Base-by-base conservation (phyloP, 1,284 basidiomycete genomes). In the Anthracocystis setariae region DNA sequence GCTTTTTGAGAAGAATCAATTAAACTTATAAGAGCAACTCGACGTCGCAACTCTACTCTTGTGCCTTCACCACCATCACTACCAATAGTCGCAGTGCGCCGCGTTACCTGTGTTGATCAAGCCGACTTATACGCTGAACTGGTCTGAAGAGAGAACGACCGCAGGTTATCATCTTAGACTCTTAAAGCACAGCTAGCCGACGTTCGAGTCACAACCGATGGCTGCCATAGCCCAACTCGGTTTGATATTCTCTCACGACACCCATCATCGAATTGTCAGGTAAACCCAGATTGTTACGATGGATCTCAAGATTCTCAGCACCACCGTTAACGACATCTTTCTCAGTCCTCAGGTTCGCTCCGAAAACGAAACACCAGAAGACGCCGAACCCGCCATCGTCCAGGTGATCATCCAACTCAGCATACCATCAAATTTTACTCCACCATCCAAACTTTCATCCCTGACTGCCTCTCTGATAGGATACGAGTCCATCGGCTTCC, bases 271-370 rank as follows among this genome's bases (percentile, higher is more conserved):
- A 5, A 7, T 12, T 12, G 29, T 5, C 29, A 29, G 12, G 29
- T 12, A 29, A 29, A 7, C 29, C 7, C 29, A 29, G 12, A 7
- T n/a, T 18, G 40, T 40, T 35, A 62, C 24, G 10, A 72, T 72
- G 68, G 63, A 72, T 15, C 72, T 74, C 59, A 74, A 74, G 35
- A 69, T 74, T 46, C 63, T 74, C 44, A 66, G 63, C 56, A 69
- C 72, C 45, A 63, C 67, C 27, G 63, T 65, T 44, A 70, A 69
- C 40, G 67, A 74, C 43, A 23, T 72, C 51, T 72, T 66, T 17
- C 68, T 72, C 45, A 61, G 39, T 23, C 68, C 68, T 5, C 58
- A 62, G 29, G 40, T 66, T 3, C 46, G 68, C 25, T 58, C 58
- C 29, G 68, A 63, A 17, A 58, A 59, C 39, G 68, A 72, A 27